Evolutionary conservation across 768 basidiomycete species (phyloP), one percentile per base, ranked within the genome.

Genomic region (Russula griseocarnosa): DNA sequence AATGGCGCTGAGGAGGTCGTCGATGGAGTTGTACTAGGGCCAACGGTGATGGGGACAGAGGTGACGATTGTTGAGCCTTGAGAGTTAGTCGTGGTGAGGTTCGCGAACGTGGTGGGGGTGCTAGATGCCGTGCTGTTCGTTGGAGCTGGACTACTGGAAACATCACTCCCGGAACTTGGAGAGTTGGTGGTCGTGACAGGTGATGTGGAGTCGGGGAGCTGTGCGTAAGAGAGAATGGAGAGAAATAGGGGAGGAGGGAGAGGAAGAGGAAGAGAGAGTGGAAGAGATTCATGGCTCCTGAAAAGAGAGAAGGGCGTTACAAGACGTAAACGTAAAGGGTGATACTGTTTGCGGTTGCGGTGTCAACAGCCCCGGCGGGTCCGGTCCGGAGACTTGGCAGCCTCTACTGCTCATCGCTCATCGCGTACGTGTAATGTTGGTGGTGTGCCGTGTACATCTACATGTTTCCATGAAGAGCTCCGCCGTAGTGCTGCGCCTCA

Each of bases 11-110:
- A 57, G 28, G 66, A 44, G 1, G 66, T 63, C 40, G 60, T 8
- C 1, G 66, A 50, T 18, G 51, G 22, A 24, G 32, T 60, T 10
- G 42, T 42, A 28, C 20, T 61, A 7, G 59, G 55, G 30, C 13
- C 22, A 16, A 68, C 32, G 30, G 67, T 68, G 55, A 67, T 68
- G 6, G 67, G 67, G n/a, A 68, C 46, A 24, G 63, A 60, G 7
- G 58, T 55, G 20, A 67, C 46, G 44, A 61, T 42, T 14, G 61
- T 59, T 26, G 66, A 68, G 55, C 67, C 67, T 44, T 55, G 58
- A 5, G 66, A 42, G 22, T 66, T 38, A 16, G 66, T 68, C 55
- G 63, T 62, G 46, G 67, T 68, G 10, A 68, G 20, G 46, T 58
- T 53, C 14, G 38, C 58, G 46, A 58, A 62, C 11, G 60, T 32